These are phyloP conservation scores for Anthostomella pinea DNA, from an alignment of 2,329 filamentous ascomycete species.

Conservation along the genomic window DNA sequence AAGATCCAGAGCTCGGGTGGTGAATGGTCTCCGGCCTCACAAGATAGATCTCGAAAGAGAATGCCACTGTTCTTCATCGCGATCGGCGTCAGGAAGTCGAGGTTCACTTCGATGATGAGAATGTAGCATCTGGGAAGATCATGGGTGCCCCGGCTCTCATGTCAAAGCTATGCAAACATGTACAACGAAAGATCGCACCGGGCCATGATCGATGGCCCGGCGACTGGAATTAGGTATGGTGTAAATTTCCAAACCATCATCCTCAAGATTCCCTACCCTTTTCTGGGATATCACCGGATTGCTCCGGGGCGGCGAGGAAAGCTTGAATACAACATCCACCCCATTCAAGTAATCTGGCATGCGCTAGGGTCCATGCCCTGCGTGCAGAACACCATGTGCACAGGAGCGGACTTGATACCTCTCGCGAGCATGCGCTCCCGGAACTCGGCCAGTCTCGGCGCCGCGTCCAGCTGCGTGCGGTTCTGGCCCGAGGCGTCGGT, in stretches of 20 bases:
- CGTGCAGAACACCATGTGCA: conserved; percentile 72
- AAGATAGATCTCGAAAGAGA: too few relatives aligned
- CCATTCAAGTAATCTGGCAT: conserved; percentile 31
- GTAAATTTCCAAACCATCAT: too few relatives aligned
- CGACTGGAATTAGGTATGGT: too few relatives aligned
- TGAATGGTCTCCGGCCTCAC: too few relatives aligned
- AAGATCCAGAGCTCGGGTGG: too few relatives aligned
- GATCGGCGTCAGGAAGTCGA: conserved; percentile 1
- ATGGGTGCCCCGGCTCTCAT: too few relatives aligned
- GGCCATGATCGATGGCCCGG: background rate
- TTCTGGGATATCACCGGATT: too few relatives aligned
- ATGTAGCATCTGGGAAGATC: background rate
- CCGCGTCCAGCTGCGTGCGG: conserved; percentile 67
- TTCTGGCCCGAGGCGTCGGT: conserved; percentile 64
- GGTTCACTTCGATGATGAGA: background rate
- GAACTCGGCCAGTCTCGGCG: conserved; percentile 69
- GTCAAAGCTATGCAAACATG: background rate
- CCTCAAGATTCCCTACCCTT: too few relatives aligned
- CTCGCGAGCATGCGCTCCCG: conserved; percentile 70
- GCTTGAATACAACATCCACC: conserved; percentile 1
- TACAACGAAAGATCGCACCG: background rate
- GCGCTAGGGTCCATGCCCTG: conserved; percentile 54
- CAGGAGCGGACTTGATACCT: conserved; percentile 61
- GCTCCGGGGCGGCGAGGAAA: too few relatives aligned
- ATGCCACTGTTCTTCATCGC: too few relatives aligned